Evolutionary conservation across 2,329 filamentous ascomycete species (phyloP).

Genomic region (Claviceps purpurea): DNA sequence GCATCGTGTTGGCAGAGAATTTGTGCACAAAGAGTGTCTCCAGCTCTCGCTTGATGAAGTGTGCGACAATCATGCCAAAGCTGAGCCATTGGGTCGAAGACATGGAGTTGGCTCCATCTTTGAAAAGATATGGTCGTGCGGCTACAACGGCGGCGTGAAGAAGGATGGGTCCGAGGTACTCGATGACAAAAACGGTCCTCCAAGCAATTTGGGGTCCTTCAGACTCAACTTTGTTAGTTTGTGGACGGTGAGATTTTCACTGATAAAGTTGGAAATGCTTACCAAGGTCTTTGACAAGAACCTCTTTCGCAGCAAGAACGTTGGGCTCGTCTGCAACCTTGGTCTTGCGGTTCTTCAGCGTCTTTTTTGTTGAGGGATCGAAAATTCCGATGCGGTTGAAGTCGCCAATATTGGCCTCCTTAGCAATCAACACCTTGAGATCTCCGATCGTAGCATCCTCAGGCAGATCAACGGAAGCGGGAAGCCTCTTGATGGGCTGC

Average conservation of each 20-base stretch:
- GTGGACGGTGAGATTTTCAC: background rate
- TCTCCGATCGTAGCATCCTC: constrained; percentile 44
- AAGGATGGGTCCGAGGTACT: constrained; percentile 84
- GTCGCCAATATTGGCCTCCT: constrained; percentile 36
- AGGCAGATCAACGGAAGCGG: constrained; percentile 34
- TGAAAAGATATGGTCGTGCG: constrained; percentile 52
- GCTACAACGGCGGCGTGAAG: constrained; percentile 67
- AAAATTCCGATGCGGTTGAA: constrained; percentile 50
- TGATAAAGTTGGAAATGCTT: constrained; percentile 15
- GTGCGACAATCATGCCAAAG: constrained; percentile 59
- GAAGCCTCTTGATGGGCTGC: constrained; percentile 41
- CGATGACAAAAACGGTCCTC: constrained; percentile 88
- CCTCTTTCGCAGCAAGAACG: constrained; percentile 35
- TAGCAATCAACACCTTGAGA: constrained; percentile 42
- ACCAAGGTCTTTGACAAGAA: constrained; percentile 93
- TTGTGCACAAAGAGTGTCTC: constrained; percentile 92
- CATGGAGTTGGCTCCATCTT: constrained; percentile 35
- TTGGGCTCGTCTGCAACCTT: constrained; percentile 33
- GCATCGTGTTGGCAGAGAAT: constrained; percentile 93
- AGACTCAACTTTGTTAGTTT: background rate
- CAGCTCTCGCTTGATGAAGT: constrained; percentile 90
- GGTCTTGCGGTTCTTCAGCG: constrained; percentile 47
- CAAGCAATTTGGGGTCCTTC: constrained; percentile 78
- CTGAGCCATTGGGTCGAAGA: constrained; percentile 57
- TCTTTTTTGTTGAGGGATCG: constrained; percentile 47